Conservation (phyloP, 192 early-diverging fungal genomes). For the Rhizophagus clarus region DNA sequence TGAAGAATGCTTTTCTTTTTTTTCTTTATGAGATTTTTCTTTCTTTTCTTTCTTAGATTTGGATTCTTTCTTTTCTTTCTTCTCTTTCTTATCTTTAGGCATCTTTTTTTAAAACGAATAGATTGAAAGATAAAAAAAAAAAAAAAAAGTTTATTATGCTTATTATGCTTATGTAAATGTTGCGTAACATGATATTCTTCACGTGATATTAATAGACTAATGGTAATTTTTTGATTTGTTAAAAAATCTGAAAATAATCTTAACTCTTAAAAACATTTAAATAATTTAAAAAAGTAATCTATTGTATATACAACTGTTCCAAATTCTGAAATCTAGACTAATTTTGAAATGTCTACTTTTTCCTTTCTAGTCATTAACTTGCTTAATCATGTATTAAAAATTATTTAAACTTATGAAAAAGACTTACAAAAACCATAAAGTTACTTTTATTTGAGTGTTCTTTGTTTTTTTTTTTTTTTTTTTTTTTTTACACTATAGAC, state of each 20-base stretch:
- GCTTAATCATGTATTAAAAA: neutral
- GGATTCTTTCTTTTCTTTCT: constrained; percentile 25
- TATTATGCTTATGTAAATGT: no score
- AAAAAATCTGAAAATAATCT: no score
- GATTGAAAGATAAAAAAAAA: no score
- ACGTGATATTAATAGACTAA: no score
- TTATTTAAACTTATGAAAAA: neutral
- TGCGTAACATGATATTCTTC: no score
- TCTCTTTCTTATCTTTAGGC: constrained; percentile 28
- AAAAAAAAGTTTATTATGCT: no score
- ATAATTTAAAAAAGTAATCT: neutral
- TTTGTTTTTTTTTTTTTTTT: no score
- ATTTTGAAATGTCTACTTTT: neutral
- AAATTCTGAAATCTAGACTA: neutral
- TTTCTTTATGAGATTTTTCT: constrained; percentile 54
- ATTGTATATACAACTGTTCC: neutral
- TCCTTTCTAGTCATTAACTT: neutral
- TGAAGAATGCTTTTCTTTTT: constrained; percentile 38
- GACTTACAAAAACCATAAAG: neutral
- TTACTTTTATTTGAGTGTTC: neutral
- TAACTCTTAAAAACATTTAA: no score
- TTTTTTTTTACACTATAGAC: neutral
- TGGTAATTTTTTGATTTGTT: no score
- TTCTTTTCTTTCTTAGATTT: constrained; percentile 33
- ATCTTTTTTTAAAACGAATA: neutral